Evolutionary conservation across 306 rosid genomes (phyloP).

Genomic region (Castanea mollissima): DNA sequence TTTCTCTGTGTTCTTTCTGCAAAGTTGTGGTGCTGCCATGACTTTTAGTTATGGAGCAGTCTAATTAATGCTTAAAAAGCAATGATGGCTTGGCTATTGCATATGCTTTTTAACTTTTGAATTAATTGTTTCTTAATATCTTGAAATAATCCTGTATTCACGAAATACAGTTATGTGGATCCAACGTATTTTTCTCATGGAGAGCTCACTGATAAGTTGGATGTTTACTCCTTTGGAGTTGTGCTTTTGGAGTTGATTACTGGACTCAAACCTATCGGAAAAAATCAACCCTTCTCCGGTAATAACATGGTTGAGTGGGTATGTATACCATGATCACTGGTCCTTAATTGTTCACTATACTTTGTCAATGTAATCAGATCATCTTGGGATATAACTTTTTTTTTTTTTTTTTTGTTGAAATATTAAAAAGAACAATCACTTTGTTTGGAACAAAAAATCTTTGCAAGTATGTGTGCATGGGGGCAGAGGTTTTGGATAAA

Average conservation of each 20-base stretch:
- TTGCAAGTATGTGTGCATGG: background rate
- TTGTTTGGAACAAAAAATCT: background rate
- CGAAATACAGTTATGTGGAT: conserved; percentile 52
- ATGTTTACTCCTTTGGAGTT: conserved; percentile 62
- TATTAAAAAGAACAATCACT: background rate
- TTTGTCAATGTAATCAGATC: background rate
- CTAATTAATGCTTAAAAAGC: conserved; percentile 24
- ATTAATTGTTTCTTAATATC: background rate
- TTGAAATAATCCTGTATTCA: background rate
- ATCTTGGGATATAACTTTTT: background rate
- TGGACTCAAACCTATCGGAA: conserved; percentile 47
- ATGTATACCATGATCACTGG: conserved; percentile 3
- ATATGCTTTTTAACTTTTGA: background rate
- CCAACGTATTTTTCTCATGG: conserved; percentile 65
- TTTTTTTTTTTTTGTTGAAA: background rate
- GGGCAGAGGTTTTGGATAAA: background rate
- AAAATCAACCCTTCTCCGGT: conserved; percentile 35
- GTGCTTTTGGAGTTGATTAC: conserved; percentile 71
- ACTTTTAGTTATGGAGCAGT: background rate
- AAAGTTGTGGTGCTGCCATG: background rate
- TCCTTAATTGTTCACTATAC: background rate
- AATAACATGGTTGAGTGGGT: conserved; percentile 70
- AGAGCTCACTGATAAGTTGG: conserved; percentile 61
- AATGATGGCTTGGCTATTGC: background rate
- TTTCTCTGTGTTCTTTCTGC: background rate